phyloP scores from a whole-genome alignment of 2,329 filamentous ascomycete genomes.

The Septoria petroselini region DNA sequence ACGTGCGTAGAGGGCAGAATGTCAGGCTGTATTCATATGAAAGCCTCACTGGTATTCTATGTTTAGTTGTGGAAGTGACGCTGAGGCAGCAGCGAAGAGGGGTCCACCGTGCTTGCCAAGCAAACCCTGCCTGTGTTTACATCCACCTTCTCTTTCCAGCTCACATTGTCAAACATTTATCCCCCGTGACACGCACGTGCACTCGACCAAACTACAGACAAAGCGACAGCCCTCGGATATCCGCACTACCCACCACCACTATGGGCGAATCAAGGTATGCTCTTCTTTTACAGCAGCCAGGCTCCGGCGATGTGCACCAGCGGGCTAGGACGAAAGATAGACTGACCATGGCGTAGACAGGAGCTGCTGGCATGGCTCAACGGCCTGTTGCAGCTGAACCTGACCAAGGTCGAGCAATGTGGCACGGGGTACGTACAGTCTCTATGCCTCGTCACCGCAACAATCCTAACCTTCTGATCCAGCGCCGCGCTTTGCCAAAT shows the following conservation, averaged over 20 bases:
- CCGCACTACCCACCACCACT: slow-evolving; percentile 2
- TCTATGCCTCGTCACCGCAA: slow-evolving; percentile 17
- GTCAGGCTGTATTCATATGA: too few relatives aligned
- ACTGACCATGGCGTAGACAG: slow-evolving; percentile 61
- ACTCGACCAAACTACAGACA: background rate
- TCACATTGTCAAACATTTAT: too few relatives aligned
- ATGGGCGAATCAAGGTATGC: slow-evolving; percentile 28
- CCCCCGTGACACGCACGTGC: background rate
- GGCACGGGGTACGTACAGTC: slow-evolving; percentile 76
- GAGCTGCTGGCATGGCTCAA: slow-evolving; percentile 96
- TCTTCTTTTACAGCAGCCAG: background rate
- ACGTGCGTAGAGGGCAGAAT: too few relatives aligned
- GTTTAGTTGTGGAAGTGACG: too few relatives aligned
- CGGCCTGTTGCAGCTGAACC: slow-evolving; percentile 94
- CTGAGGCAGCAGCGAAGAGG: too few relatives aligned
- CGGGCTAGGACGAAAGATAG: background rate
- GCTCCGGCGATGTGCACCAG: background rate
- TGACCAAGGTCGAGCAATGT: slow-evolving; percentile 98
- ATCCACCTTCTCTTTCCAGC: too few relatives aligned
- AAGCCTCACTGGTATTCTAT: too few relatives aligned
- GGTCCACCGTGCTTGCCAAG: too few relatives aligned
- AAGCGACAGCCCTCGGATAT: background rate
- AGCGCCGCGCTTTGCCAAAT: slow-evolving; percentile 96
- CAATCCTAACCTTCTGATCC: slow-evolving; percentile 24
- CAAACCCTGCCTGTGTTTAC: too few relatives aligned